Evolutionary conservation across 179 eudicot genomes (phyloP), one percentile per base, ranked within the genome.

Genomic region (Spinacia oleracea): DNA sequence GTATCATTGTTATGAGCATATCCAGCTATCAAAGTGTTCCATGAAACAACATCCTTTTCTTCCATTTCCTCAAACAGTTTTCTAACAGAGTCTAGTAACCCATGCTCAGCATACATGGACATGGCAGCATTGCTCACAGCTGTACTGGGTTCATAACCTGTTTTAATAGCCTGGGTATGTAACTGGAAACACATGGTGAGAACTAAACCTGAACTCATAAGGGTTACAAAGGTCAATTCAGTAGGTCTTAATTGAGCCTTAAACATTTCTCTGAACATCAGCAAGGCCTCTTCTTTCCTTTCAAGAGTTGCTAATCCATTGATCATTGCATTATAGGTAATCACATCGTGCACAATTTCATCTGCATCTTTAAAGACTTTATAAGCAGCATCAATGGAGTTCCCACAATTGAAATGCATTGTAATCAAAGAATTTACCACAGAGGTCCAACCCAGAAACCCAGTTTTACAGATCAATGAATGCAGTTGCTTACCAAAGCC

Each of bases 271-370:
- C 65, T 80, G 68, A 88, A 92, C 83, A 87, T 83, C 59, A 65
- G 34, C 45, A 89, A 81, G 0, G 93, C 93, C 66, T 88, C 91
- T 48, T 83, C 85, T 38, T 77, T 89, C 82, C 89, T 89, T 29
- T 85, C 89, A 43, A 80, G 18, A 35, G 85, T 82, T 9, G 81
- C 88, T 59, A 94, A 78, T 76, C 97, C 97, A 76, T 84, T 88
- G 38, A 94, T 92, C 90, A 94, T 85, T 16, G 92, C 89, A 79
- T 92, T 92, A 77, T 88, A 92, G 12, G 92, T 91, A 64, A 94
- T 90, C 84, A 82, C 86, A 81, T 92, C 88, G 20, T 63, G 85
- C 51, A 83, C 85, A 9, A n/a, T 23, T 9, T 40, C 77, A 31
- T 79, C 82, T 11, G 78, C 87, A 76, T 83, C 90, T 73, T 87